Evolutionary conservation across 139 green algal genomes (phyloP), one percentile per base, ranked within the genome.

Genomic region (Spirogloea muscicola): DNA sequence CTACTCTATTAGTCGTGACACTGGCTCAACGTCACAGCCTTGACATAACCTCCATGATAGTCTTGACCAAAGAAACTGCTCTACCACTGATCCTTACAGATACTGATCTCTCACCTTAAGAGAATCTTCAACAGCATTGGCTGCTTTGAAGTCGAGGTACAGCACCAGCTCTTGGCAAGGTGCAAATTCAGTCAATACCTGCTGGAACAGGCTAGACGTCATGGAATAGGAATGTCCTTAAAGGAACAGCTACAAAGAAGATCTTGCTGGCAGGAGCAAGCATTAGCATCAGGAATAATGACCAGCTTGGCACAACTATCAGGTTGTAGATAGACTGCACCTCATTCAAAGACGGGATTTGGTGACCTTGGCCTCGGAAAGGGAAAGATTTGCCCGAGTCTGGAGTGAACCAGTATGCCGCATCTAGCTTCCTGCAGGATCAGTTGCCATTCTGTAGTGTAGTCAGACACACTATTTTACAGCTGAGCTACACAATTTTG

Each of bases 401-500:
- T 46, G 34, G 37, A 25, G 66, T 74, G 36, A 74, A 74, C 9
- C 25, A 25, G 31, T 74, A 58, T 34, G 46, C 66, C 29, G 66
- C 66, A 74, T 74, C 66, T n/a, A 74, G 48, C 10, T 68, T 39
- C 46, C 66, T 74, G 38, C 52, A 72, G 21, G n/a, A n/a, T 58
- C n/a, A 58, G 2, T 25, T 58, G 3, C 34, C 16, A 60, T 29
- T 2, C 48, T 58, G 3, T 60, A 10, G 40, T 38, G 40, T 38
- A 62, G n/a, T 31, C 21, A n/a, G 21, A 55, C 21, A 55, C 21
- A 21, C n/a, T 21, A 21, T 55, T 31, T 31, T 55, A 55, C n/a
- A n/a, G 21, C 46, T 55, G n/a, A 55, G n/a, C n/a, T 55, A n/a
- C 46, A 21, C 21, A 21, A 55, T 21, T 31, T 31, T 31, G 46